Base-by-base conservation (phyloP, 208 protist species). In the Polymyxa betae region DNA sequence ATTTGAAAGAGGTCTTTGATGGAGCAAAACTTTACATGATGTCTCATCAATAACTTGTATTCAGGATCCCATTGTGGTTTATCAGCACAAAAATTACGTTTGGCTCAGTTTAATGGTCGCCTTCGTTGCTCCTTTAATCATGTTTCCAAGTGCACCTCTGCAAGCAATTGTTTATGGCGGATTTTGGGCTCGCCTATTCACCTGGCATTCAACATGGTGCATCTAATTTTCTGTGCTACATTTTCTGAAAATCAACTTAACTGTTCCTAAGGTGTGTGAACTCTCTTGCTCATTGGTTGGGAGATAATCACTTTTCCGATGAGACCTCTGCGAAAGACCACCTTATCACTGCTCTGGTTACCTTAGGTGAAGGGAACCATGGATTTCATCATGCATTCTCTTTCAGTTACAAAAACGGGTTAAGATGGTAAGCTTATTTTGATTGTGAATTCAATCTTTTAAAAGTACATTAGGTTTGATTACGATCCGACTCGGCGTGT, bases 381-480 rank as follows among this genome's bases (percentile, higher is more conserved):
- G 96, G 96, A 91, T 96, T 96, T 93, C 96, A 97, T 91, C 96
- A 97, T 93, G 95, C 96, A 91, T 97, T 97, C 90, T 94, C 96
- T 20, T 92, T 96, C 82, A 96, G 97, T 93, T 97, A 97, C 92
- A 94, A 95, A 89, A 97, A 97, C 91, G 95, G 95, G 89, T 94
- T 97, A 5, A 82, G 35, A 82, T 82, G 72, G 72, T 82, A 35
- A 35, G 72, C 5, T 82, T 20, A 45, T 35, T 35, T 35, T 43
- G 16, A 40, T 5, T 38, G 72, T n/a, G 35, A 82, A 5, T 35
- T 82, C n/a, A 45, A 5, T 16, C n/a, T 45, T 38, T 16, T 40
- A 5, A 12, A 35, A 38, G 5, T 45, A 5, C 40, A 12, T 20
- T 91, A 94, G 95, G 91, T 97, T 95, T 92, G 95, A 97, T 92